These are phyloP conservation scores for Clitopilus passeckerianus DNA, from an alignment of 768 basidiomycete species.

Conservation along the genomic window DNA sequence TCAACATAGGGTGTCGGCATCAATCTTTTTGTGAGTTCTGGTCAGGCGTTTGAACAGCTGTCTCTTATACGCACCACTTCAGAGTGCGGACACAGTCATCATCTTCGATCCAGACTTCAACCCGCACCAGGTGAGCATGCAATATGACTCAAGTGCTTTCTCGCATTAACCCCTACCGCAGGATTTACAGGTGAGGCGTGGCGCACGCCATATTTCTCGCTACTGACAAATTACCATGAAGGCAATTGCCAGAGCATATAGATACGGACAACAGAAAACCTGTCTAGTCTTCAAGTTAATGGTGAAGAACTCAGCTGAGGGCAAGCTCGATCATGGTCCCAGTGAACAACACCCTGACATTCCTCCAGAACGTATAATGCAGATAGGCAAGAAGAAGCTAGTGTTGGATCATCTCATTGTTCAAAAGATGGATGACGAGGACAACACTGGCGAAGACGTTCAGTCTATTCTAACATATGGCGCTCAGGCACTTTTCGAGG, in stretches of 20 bases:
- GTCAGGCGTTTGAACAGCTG: not conserved
- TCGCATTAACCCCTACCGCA: conserved; percentile 16
- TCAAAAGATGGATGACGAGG: conserved; percentile 90
- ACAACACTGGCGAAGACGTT: conserved; percentile 67
- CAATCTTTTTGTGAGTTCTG: conserved; percentile 55
- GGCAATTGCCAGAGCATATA: conserved; percentile 93
- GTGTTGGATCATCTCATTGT: conserved; percentile 94
- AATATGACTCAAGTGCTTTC: not conserved
- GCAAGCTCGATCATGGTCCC: conserved; percentile 25
- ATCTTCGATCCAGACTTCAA: conserved; percentile 97
- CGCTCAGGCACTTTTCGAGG: conserved; percentile 79
- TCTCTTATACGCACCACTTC: conserved; percentile 23
- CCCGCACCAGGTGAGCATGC: conserved; percentile 76
- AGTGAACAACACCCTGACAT: not conserved
- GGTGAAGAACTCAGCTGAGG: conserved; percentile 92
- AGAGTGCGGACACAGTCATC: conserved; percentile 91
- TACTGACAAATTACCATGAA: conserved; percentile 24
- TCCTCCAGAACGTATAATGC: conserved; percentile 77
- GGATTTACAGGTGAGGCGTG: conserved; percentile 73
- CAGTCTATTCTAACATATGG: conserved; percentile 87
- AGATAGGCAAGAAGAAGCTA: conserved; percentile 93
- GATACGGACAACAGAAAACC: conserved; percentile 93
- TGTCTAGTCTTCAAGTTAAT: conserved; percentile 95
- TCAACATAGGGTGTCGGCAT: conserved; percentile 74
- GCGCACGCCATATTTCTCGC: too few species aligned